Evolutionary conservation across 352 stramenopile species (phyloP), one percentile per base, ranked within the genome.

Genomic region (Globisporangium acanthophoron): DNA sequence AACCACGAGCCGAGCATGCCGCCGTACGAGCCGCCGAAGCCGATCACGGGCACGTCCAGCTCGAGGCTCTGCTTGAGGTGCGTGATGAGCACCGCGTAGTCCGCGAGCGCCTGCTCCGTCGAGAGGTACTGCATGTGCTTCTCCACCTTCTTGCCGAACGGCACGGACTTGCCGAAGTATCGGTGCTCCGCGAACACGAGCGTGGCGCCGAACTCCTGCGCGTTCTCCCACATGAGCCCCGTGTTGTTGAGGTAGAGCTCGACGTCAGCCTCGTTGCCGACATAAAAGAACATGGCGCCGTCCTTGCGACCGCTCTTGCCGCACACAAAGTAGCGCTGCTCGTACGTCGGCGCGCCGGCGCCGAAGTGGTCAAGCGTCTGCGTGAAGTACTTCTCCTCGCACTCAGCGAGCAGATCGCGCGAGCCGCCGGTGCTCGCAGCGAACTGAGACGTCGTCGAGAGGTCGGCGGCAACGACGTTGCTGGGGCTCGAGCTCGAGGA

Each of bases 141-240:
- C 12, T 53, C 58, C 37, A 79, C 66, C 1, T 88, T 73, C 53
- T 79, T 78, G 21, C 64, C 70, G 21, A 91, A 91, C 0, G 91
- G 92, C 27, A 97, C 65, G 52, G 85, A 96, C 66, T 96, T 84
- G 58, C 96, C 96, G 74, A 98, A 98, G 79, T 98, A 99, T 0
- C 96, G 88, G 70, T 99, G 96, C 73, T 99, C 96, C 0, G 90
- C 94, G 67, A 98, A 99, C 21, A 98, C 92, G n/a, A 98, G 67
- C 58, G 92, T 79, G 16, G 95, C 93, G 27, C 78, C 72, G 58
- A 98, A 97, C 54, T 92, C 74, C 12, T 74, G 70, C 16, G 95
- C 96, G 59, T 97, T 94, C 65, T 98, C 92, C 91, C 92, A 98
- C 90, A 99, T 98, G 49, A 98, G 77, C 33, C 93, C 93, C 13